Base-by-base conservation (phyloP, 1,284 basidiomycete species). In the Takashimella tepidaria region DNA sequence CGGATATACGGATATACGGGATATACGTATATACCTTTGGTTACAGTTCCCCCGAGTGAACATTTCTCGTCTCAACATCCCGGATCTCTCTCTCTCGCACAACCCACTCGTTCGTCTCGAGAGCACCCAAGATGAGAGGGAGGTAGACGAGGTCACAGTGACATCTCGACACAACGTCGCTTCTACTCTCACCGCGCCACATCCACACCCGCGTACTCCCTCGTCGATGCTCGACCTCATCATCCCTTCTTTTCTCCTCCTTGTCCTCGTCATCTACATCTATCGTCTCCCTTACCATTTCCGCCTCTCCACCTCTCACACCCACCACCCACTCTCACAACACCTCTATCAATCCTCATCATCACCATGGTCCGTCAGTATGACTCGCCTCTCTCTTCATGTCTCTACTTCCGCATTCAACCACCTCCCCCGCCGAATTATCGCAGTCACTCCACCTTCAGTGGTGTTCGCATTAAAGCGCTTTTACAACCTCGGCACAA, bases 361-460 rank as follows among this genome's bases (percentile, higher is more conserved):
- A 24, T 54, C 50, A 44, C 37, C 11, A 24, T 22, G 25, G 48
- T 11, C 45, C 41, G 6, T 40, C 40, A 2, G 25, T 45, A 43
- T 22, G 42, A 51, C 43, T 46, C 50, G 3, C 20, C 21, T 8
- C 47, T 46, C 51, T n/a, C 53, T 52, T 16, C 54, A 58, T 8
- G 48, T 58, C 1, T 44, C 62, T 51, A 69, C 67, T 12, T 53
- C 56, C 2, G 56, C 56, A 4, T 56, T 67, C 42, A 69, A 69
- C 43, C 10, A 41, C 12, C 45, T 67, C 2, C 63, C 67, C 16
- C n/a, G 44, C 22, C 13, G 40, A 1, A 42, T 58, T 40, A 25
- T 60, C 20, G 45, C 42, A 11, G 21, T 45, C 4, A 25, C 26
- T 11, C 42, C 27, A 2, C 21, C 46, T 10, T 12, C 11, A 23